Evolutionary conservation across 1,284 basidiomycete genomes (phyloP).

Genomic region (Ustilago vetiveriae): DNA sequence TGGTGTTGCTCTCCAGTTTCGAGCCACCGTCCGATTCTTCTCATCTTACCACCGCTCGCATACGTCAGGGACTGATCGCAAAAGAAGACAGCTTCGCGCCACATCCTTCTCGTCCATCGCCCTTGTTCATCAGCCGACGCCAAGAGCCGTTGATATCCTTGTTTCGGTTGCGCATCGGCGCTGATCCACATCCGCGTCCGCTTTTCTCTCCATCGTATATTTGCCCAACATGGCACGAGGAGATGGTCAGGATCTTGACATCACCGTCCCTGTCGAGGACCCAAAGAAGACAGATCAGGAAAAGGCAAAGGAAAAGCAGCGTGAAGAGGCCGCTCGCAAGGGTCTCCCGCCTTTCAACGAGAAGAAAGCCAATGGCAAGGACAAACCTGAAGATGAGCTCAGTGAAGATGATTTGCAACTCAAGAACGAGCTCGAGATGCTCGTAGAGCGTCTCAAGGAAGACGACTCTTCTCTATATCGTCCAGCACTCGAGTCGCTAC

Average conservation of each 20-base stretch:
- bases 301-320: conserved; percentile 49
- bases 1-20: conserved; percentile 18
- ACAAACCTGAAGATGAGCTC: conserved; percentile 80
- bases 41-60: neutral
- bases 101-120: neutral
- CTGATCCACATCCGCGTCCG: neutral
- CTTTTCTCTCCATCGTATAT: neutral
- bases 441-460: conserved; percentile 94
- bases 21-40: neutral
- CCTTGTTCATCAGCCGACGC: too few species aligned
- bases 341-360: conserved; percentile 39
- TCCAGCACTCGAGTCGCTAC: conserved; percentile 90
- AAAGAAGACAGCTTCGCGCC: too few species aligned
- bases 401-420: conserved; percentile 91
- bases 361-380: conserved; percentile 58
- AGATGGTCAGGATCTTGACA: conserved; percentile 48
- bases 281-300: conserved; percentile 50
- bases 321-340: conserved; percentile 43
- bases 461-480: conserved; percentile 82
- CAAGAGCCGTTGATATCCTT: too few species aligned
- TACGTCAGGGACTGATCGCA: too few species aligned
- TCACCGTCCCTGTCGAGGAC: conserved; percentile 48
- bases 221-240: conserved; percentile 42
- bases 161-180: conserved; percentile 2
- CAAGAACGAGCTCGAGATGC: conserved; percentile 95